Conservation (phyloP, 2,329 filamentous ascomycete genomes). For the Fusarium phyllophilum region DNA sequence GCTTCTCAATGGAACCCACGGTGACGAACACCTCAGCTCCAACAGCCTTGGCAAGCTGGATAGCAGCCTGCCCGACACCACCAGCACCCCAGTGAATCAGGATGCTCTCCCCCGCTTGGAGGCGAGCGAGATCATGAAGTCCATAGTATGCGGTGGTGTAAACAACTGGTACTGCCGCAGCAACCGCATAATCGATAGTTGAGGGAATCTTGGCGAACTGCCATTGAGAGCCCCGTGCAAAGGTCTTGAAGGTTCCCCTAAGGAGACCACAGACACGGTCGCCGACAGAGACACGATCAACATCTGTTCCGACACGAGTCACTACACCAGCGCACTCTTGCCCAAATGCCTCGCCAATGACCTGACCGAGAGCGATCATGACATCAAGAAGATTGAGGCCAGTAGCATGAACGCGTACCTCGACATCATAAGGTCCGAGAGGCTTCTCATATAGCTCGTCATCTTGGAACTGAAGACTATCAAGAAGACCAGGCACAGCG, state of each 20-base stretch:
- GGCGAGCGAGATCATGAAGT: conserved; percentile 22
- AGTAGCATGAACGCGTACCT: not conserved
- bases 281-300: not conserved
- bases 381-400: conserved; percentile 3
- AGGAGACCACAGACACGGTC: not conserved
- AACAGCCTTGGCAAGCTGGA: conserved; percentile 41
- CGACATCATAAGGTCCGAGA: conserved; percentile 1
- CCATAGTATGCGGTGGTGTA: conserved; percentile 36
- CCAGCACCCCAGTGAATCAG: conserved; percentile 45
- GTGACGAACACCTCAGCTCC: conserved; percentile 48
- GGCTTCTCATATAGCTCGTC: conserved; percentile 5
- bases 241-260: not conserved
- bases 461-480: conserved; percentile 5
- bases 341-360: not conserved
- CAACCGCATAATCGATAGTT: conserved; percentile 14
- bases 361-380: conserved; percentile 5
- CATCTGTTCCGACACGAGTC: not conserved
- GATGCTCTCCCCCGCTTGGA: conserved; percentile 39
- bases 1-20: conserved; percentile 47
- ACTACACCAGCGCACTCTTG: conserved; percentile 6
- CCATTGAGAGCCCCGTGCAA: not conserved
- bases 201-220: conserved; percentile 12
- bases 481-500: conserved; percentile 3
- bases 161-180: conserved; percentile 25
- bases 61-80: conserved; percentile 46